phyloP scores from a whole-genome alignment of 352 stramenopile species.

The Phytophthora europaea region DNA sequence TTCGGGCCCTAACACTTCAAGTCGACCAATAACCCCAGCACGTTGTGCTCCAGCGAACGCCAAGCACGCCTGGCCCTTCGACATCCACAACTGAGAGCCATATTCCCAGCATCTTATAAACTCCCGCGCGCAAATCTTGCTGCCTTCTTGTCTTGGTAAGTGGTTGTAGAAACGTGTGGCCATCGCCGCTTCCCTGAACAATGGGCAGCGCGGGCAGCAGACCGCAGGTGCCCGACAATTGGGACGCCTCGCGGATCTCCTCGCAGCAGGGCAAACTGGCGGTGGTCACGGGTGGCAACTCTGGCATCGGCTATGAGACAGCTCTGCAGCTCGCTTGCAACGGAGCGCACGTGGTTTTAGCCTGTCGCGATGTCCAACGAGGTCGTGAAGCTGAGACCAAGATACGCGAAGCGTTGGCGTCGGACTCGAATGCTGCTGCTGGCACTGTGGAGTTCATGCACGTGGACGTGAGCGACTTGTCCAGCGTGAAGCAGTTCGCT shows the following conservation, averaged over 20 bases:
- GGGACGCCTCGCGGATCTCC: constrained; percentile 33
- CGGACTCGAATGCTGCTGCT: neutral
- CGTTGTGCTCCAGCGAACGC: no score
- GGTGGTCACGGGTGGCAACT: constrained; percentile 47
- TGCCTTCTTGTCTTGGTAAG: neutral
- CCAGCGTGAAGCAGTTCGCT: constrained; percentile 56
- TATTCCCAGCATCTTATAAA: neutral
- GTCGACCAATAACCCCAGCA: neutral
- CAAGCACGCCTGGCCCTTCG: neutral
- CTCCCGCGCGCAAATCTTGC: neutral
- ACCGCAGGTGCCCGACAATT: constrained; percentile 24
- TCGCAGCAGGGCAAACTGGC: constrained; percentile 34
- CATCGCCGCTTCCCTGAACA: neutral
- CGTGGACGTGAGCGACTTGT: constrained; percentile 54
- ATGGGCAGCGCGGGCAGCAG: constrained; percentile 22
- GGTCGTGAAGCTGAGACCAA: constrained; percentile 32
- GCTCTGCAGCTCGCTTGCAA: constrained; percentile 41
- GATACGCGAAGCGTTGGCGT: constrained; percentile 25
- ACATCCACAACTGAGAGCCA: neutral
- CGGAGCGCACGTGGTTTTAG: constrained; percentile 48
- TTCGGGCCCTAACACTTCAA: neutral
- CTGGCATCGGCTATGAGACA: constrained; percentile 49
- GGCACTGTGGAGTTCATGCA: constrained; percentile 61
- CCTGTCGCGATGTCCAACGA: constrained; percentile 36
- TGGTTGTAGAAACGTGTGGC: constrained; percentile 20